Percentiles rank a stretch among this genome's conserved stretches.
Evolutionary conservation across 805 yeast genomes (phyloP).

Genomic region (Saccharomycopsis oosterbeekiorum): DNA sequence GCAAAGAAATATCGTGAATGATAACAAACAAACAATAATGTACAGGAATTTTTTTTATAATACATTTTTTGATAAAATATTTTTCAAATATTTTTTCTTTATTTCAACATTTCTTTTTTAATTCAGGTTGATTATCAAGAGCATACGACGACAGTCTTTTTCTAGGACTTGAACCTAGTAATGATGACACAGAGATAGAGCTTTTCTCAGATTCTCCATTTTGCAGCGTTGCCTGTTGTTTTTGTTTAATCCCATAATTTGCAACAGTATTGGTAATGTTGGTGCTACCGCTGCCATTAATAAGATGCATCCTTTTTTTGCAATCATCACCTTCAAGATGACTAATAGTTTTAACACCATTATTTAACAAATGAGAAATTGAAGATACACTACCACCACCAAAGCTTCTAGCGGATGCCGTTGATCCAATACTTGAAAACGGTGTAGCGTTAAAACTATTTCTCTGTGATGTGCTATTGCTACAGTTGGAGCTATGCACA

Average conservation of each 20-base stretch:
- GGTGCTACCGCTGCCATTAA: no score
- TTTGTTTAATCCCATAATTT: not conserved
- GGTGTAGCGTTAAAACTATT: not conserved
- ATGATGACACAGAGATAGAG: not conserved
- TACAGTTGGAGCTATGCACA: not conserved
- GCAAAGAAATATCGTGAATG: no score
- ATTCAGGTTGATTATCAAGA: not conserved
- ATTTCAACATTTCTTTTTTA: not conserved
- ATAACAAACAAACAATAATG: no score
- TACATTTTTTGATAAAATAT: not conserved
- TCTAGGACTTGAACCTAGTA: not conserved
- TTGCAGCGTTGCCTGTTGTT: not conserved
- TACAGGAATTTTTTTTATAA: not conserved
- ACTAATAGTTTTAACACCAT: not conserved
- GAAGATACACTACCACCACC: constrained; percentile 12
- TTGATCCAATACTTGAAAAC: constrained; percentile 9
- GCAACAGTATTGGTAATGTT: not conserved
- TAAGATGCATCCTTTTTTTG: not conserved
- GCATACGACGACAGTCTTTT: not conserved
- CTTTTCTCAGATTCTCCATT: not conserved
- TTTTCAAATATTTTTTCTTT: not conserved
- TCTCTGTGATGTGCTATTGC: not conserved
- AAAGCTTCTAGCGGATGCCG: constrained; percentile 1
- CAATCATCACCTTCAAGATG: not conserved
- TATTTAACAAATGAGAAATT: constrained; percentile 13